Base-by-base conservation (phyloP, 2,329 filamentous ascomycete species). In the Colletotrichum sp. region DNA sequence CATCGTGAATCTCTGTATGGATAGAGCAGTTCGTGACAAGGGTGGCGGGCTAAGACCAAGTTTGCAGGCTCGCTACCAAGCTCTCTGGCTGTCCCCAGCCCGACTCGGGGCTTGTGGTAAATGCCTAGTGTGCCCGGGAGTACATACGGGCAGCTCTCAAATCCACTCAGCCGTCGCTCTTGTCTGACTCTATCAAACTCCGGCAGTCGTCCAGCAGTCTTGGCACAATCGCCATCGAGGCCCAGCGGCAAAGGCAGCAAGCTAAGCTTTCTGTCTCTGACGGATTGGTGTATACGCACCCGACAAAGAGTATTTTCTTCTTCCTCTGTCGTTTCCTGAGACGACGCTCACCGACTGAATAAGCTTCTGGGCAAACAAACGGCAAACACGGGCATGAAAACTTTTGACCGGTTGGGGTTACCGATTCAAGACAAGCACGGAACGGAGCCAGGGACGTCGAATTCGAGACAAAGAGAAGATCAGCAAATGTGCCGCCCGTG, bases 401-500 rank as follows among this genome's bases (percentile, higher is more conserved):
- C 16, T 9, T 24, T 26, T 34, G 13, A 39, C 28, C 57, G 57
- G 64, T 68, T 76, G 57, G 64, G 73, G 57, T 21, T 60, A 13
- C 64, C 57, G 64, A 73, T 52, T n/a, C 8, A 52, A 44, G 64
- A 68, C 69, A 68, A 21, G 44, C 24, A 52, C 59, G 32, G 72
- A 63, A 32, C 39, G 24, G 32, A 32, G 21, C 64, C 64, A 69
- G 74, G 44, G 44, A 69, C 74, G 63, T 74, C 70, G 44, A 44
- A 16, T n/a, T 21, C 49, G 59, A 49, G 65, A 76, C 71, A 73
- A 64, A 76, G 70, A 49, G 68, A 73, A 24, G 71, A 76, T 74
- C 64, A 64, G 70, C 73, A 44, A 49, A n/a, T 28, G 15, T 32
- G 44, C 28, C 70, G 55, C 55, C 59, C 34, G 12, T 36, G 28